Base-by-base conservation (phyloP, 2,329 filamentous ascomycete genomes). In the Knoxdaviesia proteae region DNA sequence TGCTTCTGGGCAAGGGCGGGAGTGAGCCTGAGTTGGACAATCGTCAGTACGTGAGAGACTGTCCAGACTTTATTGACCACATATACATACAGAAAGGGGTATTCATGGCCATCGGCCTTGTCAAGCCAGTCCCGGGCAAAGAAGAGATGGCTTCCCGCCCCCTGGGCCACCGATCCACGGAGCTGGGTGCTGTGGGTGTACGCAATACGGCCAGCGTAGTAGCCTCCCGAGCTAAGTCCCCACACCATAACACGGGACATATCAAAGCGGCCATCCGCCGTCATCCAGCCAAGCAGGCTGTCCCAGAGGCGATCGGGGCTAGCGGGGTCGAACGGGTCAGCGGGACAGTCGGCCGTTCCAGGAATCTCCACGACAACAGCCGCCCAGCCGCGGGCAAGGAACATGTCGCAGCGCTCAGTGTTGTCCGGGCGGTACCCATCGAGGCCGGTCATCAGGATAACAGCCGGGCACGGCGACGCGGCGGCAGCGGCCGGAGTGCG, bases 201-300 rank as follows among this genome's bases (percentile, higher is more conserved):
- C 38, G 77, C 76, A n/a, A 73, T 64, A 11, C 77, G 68, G 35
- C 76, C 63, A 20, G 77, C 76, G 56, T 81, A 79, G 61, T 80
- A 80, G 0, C 77, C 77, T 32, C 77, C 77, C 0, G 69, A 64
- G 48, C 70, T 76, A 34, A 81, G 58, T 0, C 77, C 77, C 76
- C 77, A 81, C 39, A 66, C 69, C 46, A 75, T 56, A 6, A 82
- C 58, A 34, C 63, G 65, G 1, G 51, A 49, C 63, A 69, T 69
- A 52, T 81, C 67, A 50, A 80, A 73, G 32, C 60, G 52, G 1
- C 60, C 56, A 41, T 69, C 58, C 3, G 53, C 45, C 2, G 52
- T 57, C 62, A 78, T 60, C 68, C 75, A 81, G 34, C 67, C 66
- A 4, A 82, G 56, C 32, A 81, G 58, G 46, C 69, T 74, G 32